Evolutionary conservation across 2,329 filamentous ascomycete genomes (phyloP), one percentile per base, ranked within the genome.

Genomic region (Xylaria sp.): DNA sequence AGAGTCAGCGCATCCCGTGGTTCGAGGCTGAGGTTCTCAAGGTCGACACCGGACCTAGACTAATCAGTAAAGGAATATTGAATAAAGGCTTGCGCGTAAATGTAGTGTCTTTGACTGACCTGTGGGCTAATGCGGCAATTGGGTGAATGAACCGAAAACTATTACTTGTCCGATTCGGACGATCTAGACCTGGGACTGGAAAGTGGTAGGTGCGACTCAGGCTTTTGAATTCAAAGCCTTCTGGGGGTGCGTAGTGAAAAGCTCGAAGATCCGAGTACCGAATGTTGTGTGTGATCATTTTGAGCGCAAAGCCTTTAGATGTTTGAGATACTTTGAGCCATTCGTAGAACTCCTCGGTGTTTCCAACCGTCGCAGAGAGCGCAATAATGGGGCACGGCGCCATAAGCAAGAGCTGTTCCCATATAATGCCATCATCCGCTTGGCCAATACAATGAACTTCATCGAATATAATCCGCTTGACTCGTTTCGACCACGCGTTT

Each of bases 401-500:
- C 63, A 92, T 81, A 1, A 93, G 81, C 1, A 93, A 78, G 3
- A 94, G 79, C 70, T 93, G 90, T 69, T 94, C 90, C 90, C 90
- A 94, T 2, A 93, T 80, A 1, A 92, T 78, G 54, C 90, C 90
- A 66, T 93, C 90, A 7, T 92, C 88, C 0, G 87, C 84, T 71
- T 93, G 87, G 0, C 90, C 89, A 61, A 94, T 93, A 33, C 86
- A 92, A 72, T 94, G 90, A 1, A 93, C 87, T 76, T 94, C 90
- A 70, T 94, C 90, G 60, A 93, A 93, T 52, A 93, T 92, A 71
- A 93, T 92, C 49, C 89, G 83, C 68, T 86, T 90, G 13, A 93
- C 83, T 54, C 88, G 79, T 3, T 81, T 80, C 0, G 89, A 84
- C 90, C 90, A 94, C 0, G 80, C 74, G 27, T 68, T 77, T 1